Base-by-base conservation (phyloP, 2,329 filamentous ascomycete genomes). In the Alternaria sp. region DNA sequence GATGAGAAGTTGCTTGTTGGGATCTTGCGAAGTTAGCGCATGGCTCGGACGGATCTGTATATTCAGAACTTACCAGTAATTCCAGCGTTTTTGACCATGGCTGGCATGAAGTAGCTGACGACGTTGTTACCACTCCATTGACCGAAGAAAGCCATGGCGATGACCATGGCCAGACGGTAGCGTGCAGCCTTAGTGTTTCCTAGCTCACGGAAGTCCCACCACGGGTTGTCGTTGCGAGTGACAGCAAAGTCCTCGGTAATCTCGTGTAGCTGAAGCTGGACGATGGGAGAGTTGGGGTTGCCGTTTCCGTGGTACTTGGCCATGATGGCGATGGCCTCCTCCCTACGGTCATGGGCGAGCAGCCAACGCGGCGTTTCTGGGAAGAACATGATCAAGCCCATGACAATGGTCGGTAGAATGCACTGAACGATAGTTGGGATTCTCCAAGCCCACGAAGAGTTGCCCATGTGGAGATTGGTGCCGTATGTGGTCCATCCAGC, bases 291-390 rank as follows among this genome's bases (percentile, higher is more conserved):
- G 28, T 79, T 67, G 7, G 69, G 57, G 56, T 81, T 73, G 3
- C 82, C 83, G 60, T 88, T 83, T 5, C 85, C 82, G 67, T 88
- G 88, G 68, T 89, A 87, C 64, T 85, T 86, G 8, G 86, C 83
- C 58, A 91, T 81, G n/a, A 88, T 83, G 2, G 82, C 79, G 45
- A 86, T 81, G 1, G 87, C 88, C 69, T 89, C 84, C 25, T 88
- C 86, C 10, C 82, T 78, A 15, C 85, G 83, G 50, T 86, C 85
- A 36, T 86, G 83, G 52, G 82, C 81, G 26, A 88, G 83, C 9
- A 89, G 79, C 67, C 59, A 71, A 43, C 59, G 59, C 19, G 59
- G 59, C 15, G 59, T 62, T 45, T 62, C 59, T 1, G 59, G 59
- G 49, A 62, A 62, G 40, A 62, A 83, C 68, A 83, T 84, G n/a